Percentiles rank a stretch among this genome's conserved stretches.
Evolutionary conservation across 2,329 filamentous ascomycete species (phyloP).

Genomic region (Hymenoscyphus scutula): DNA sequence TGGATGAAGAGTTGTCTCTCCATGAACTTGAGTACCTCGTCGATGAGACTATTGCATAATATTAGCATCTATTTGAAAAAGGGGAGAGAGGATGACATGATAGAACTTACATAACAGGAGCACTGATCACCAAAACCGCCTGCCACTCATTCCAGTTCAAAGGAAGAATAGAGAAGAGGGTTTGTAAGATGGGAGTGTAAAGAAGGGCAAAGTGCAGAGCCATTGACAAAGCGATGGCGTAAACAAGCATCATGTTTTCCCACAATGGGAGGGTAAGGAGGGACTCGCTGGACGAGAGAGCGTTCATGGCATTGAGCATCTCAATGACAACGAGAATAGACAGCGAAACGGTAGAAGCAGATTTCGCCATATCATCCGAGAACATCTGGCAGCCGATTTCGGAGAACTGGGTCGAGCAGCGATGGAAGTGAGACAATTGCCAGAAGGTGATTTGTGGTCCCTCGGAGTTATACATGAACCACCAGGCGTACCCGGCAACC

Average conservation of each 20-base stretch:
- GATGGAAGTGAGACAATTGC: constrained; percentile 90
- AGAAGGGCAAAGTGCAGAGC: constrained; percentile 89
- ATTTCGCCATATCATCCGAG: constrained; percentile 76
- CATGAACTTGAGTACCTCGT: constrained; percentile 63
- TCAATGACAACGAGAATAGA: constrained; percentile 95
- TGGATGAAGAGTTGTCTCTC: constrained; percentile 53
- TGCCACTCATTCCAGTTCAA: constrained; percentile 87
- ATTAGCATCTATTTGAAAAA: constrained; percentile 17
- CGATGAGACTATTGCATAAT: constrained; percentile 51
- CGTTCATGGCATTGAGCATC: constrained; percentile 99
- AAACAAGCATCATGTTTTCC: constrained; percentile 98
- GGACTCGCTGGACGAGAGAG: constrained; percentile 90
- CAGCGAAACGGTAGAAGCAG: constrained; percentile 89
- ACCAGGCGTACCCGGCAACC: constrained; percentile 98
- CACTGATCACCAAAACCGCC: constrained; percentile 83
- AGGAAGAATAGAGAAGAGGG: constrained; percentile 86
- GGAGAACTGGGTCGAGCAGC: constrained; percentile 80
- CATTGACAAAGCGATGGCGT: constrained; percentile 92
- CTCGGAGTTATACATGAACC: constrained; percentile 93
- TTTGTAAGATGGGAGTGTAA: constrained; percentile 86
- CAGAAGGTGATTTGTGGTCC: constrained; percentile 90
- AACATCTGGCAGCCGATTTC: constrained; percentile 95
- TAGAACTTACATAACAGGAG: constrained; percentile 80
- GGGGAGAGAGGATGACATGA: background rate
- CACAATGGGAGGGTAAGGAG: constrained; percentile 91